Evolutionary conservation across 352 stramenopile species (phyloP), one percentile per base, ranked within the genome.

Genomic region (Phytophthora agathidicida): DNA sequence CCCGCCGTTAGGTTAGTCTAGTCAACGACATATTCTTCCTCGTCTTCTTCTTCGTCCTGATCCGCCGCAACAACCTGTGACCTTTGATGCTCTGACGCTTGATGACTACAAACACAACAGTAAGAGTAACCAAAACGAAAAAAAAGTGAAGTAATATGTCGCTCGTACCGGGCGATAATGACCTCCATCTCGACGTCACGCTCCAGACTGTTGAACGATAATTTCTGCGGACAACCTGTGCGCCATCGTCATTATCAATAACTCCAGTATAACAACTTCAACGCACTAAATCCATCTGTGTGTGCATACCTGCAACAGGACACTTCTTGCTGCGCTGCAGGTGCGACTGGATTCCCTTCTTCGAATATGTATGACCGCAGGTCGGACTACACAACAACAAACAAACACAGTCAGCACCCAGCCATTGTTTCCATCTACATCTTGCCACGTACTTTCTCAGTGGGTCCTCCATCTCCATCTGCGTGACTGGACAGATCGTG

Each of bases 141-240:
- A 32, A 22, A 30, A 23, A 44, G 11, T 10, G 22, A 41, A 35
- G 11, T 17, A 22, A 36, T 4, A 27, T 43, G 14, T 6, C 5
- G 32, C 31, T 60, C 54, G 33, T 60, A 91, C 81, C 75, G 71
- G n/a, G 56, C 75, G 59, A 92, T 78, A 36, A 92, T 76, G 17
- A 95, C 80, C 50, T 95, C 86, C 83, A 95, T 95, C 65, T 94
- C 84, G 35, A 95, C 83, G 36, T 95, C 81, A 36, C 84, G 86
- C 61, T 95, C 86, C 31, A 95, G 73, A 13, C 60, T 78, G 16
- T 67, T 63, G 38, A 88, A 68, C 14, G 61, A 48, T 27, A 95
- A 48, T 36, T 80, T 76, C 19, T 93, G 73, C 5, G 76, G 84
- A 37, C 86, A 95, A 10, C 86, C 86, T 94, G 50, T 3, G 51